phyloP scores from a whole-genome alignment of 371 early-diverging fungal genomes.

The Coemansia sp. region DNA sequence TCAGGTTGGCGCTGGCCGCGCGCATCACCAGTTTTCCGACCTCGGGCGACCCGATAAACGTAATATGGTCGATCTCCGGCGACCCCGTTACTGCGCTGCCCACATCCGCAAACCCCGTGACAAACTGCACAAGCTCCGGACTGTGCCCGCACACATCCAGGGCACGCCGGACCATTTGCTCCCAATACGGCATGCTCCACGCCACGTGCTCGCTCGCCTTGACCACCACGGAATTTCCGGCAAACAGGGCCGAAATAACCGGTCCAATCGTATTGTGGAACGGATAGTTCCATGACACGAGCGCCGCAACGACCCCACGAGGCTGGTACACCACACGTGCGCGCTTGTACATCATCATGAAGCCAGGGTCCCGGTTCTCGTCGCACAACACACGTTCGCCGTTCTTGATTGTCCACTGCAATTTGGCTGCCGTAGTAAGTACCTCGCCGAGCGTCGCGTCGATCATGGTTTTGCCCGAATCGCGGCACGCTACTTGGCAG shows the following conservation, averaged over 20 bases:
- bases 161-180: conserved; percentile 63
- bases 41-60: conserved; percentile 81
- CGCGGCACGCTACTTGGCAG: conserved; percentile 72
- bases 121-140: conserved; percentile 74
- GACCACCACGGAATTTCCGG: conserved; percentile 81
- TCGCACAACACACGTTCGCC: conserved; percentile 70
- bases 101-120: conserved; percentile 77
- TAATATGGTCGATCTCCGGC: conserved; percentile 68
- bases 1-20: conserved; percentile 70
- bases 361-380: conserved; percentile 67
- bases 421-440: conserved; percentile 74
- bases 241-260: conserved; percentile 77
- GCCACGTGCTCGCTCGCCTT: conserved; percentile 85
- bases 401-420: conserved; percentile 79
- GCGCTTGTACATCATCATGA: conserved; percentile 73
- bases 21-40: conserved; percentile 77
- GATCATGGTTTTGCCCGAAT: conserved; percentile 83
- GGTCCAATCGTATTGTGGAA: conserved; percentile 84
- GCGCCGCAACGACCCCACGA: conserved; percentile 74
- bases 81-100: conserved; percentile 64
- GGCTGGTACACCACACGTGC: conserved; percentile 78
- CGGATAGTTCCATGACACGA: conserved; percentile 85
- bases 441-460: conserved; percentile 86
- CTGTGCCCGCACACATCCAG: conserved; percentile 69
- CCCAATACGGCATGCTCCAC: conserved; percentile 71